Evolutionary conservation across 2,329 filamentous ascomycete genomes (phyloP).

Genomic region (Xylaria sp.): DNA sequence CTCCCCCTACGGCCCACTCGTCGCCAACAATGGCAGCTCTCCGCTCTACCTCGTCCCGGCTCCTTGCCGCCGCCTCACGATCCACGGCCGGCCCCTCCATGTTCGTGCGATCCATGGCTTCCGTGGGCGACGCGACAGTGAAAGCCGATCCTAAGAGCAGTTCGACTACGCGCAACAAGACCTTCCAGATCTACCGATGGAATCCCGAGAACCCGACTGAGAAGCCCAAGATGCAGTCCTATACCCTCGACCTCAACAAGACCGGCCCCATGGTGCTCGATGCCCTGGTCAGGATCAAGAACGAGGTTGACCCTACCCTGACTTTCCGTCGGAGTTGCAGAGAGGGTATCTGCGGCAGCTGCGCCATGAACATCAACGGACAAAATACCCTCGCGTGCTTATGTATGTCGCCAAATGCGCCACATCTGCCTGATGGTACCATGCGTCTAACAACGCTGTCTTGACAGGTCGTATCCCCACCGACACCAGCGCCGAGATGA

Average conservation of each 20-base stretch:
- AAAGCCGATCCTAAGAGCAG: slow-evolving; percentile 68
- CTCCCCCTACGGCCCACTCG: slow-evolving; percentile 6
- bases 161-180: slow-evolving; percentile 77
- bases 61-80: slow-evolving; percentile 60
- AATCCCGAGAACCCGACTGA: slow-evolving; percentile 90
- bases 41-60: slow-evolving; percentile 65
- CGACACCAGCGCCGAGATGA: slow-evolving; percentile 81
- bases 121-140: slow-evolving; percentile 68
- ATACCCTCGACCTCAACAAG: slow-evolving; percentile 97
- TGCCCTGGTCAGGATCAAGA: slow-evolving; percentile 97
- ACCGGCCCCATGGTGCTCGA: slow-evolving; percentile 99
- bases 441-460: slow-evolving; percentile 36
- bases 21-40: slow-evolving; percentile 66
- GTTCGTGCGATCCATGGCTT: slow-evolving; percentile 64
- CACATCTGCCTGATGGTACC: neutral
- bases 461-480: slow-evolving; percentile 87
- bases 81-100: slow-evolving; percentile 54
- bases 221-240: slow-evolving; percentile 96
- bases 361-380: slow-evolving; percentile 99
- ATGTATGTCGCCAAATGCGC: slow-evolving; percentile 70
- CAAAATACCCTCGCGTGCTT: slow-evolving; percentile 97
- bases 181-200: slow-evolving; percentile 99
- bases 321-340: slow-evolving; percentile 96
- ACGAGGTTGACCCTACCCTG: slow-evolving; percentile 95
- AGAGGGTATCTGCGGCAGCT: slow-evolving; percentile 98